Base-by-base conservation (phyloP, 768 basidiomycete species). In the Rhizopogon rudus region DNA sequence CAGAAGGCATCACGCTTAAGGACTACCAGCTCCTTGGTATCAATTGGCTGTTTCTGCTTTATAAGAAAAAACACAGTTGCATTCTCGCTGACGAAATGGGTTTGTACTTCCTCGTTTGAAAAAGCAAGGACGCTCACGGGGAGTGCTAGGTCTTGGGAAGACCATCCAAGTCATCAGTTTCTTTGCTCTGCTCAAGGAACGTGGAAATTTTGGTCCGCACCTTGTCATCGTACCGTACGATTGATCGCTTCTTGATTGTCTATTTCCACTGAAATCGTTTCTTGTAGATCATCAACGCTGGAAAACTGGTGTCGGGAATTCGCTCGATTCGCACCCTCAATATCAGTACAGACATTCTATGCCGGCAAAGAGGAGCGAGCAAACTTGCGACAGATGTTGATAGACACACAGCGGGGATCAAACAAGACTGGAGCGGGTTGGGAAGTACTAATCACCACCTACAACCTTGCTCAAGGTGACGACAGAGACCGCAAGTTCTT, bases 81-180 rank as follows among this genome's bases (percentile, higher is more conserved):
- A 98, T 99, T 66, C 80, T 99, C 42, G 97, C 97, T 2, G 97
- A 99, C 70, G 97, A 99, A 71, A 99, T 99, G 97, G 96, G 96
- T 91, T 71, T 63, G 82, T 78, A 33, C 41, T 25, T 50, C 41
- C 41, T 45, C 31, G 25, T 41, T 59, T 28, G 45, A 40, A 50
- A 35, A 25, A 54, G 54, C 35, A 53, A 13, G 20, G 35, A 55
- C 12, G 39, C 53, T 60, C 31, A 63, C 56, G 31, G 22, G 35
- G 31, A 31, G 29, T 45, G 14, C 33, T 5, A 97, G 96, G 96
- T 65, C 85, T 99, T 60, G 97, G 97, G 28, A 99, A 99, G 78
- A 99, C 97, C 2, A 90, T 96, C 40, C 97, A 99, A 73, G 97
- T 99, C 53, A 99, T 99, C 68, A 90, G 94, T 53, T 97, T 99